Conservation (phyloP, 352 stramenopile species). For the Blastocystis sp. region DNA sequence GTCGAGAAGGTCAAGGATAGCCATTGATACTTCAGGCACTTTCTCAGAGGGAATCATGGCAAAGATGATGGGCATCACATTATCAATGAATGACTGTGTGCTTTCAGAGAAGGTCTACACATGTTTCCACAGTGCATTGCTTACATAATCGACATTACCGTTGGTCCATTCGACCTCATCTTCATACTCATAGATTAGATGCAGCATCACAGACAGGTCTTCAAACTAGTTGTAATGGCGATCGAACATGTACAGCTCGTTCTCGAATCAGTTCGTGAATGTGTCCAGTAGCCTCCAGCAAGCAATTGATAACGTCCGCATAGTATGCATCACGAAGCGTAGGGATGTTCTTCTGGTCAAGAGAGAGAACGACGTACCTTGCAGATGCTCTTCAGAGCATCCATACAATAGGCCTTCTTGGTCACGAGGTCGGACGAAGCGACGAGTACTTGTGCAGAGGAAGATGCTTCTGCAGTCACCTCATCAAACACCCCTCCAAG, state of each 20-base stretch:
- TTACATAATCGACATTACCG: constrained; percentile 19
- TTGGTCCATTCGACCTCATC: constrained; percentile 36
- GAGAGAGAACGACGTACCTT: neutral
- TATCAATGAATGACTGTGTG: neutral
- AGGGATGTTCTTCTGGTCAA: neutral
- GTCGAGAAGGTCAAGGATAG: neutral
- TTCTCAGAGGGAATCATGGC: neutral
- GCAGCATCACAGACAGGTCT: neutral
- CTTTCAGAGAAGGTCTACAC: constrained; percentile 31
- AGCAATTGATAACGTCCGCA: constrained; percentile 27
- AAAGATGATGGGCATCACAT: neutral
- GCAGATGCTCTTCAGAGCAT: constrained; percentile 28
- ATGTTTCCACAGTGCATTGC: neutral
- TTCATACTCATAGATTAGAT: constrained; percentile 1
- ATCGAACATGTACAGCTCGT: neutral
- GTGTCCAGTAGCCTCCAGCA: constrained; percentile 28
- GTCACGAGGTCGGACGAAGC: neutral
- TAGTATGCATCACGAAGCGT: constrained; percentile 25
- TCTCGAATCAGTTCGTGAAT: constrained; percentile 23
- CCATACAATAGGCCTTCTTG: neutral
- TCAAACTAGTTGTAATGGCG: neutral
- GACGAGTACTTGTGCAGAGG: neutral
- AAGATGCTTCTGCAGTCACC: neutral
- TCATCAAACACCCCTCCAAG: neutral
- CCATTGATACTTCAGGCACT: neutral